phyloP scores from a whole-genome alignment of 345 rosid species.

The Aquilaria yunnanensis region DNA sequence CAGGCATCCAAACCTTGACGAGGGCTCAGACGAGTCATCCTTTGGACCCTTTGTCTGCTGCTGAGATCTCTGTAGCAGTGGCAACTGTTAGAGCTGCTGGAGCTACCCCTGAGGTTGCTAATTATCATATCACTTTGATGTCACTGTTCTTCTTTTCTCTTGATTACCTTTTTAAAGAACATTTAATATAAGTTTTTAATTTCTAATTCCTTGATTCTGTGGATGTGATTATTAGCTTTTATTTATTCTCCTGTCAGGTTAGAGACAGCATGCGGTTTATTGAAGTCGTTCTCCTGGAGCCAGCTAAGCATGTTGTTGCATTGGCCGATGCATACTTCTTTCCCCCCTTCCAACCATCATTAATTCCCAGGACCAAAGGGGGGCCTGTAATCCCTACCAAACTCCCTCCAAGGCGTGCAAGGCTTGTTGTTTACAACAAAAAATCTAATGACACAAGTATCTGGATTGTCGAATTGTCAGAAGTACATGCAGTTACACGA shows the following conservation, averaged over 20 bases:
- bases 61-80: conserved; percentile 87
- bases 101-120: conserved; percentile 77
- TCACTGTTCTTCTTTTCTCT: background rate
- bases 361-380: conserved; percentile 76
- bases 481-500: conserved; percentile 86
- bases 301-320: conserved; percentile 77
- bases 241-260: conserved; percentile 38
- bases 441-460: conserved; percentile 78
- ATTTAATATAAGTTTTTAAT: background rate
- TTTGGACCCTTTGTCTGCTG: conserved; percentile 79
- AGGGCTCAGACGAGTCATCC: conserved; percentile 85
- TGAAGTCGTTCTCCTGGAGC: conserved; percentile 83
- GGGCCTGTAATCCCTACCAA: conserved; percentile 81
- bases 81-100: conserved; percentile 94
- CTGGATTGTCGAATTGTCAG: conserved; percentile 78
- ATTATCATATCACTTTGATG: background rate
- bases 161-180: background rate
- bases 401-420: conserved; percentile 86
- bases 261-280: conserved; percentile 91
- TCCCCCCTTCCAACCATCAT: conserved; percentile 90
- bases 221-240: conserved; percentile 10
- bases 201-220: background rate
- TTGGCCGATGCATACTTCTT: conserved; percentile 91
- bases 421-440: conserved; percentile 75
- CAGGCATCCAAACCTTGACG: conserved; percentile 57